phyloP scores from a whole-genome alignment of 768 basidiomycete species.

The Termitomyces titanicus region DNA sequence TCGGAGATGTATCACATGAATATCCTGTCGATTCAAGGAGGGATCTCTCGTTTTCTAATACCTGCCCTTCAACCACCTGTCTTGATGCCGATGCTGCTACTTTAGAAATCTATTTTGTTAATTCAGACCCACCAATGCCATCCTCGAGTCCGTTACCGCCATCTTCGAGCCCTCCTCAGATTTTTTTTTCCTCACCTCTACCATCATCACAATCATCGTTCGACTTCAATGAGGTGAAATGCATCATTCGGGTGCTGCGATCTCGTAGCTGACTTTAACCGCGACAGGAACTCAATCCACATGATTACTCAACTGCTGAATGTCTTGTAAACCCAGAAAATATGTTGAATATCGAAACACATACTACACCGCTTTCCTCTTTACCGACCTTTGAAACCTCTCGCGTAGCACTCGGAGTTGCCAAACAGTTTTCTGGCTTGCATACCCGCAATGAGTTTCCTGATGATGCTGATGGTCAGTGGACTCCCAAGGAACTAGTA shows the following conservation, averaged over 20 bases:
- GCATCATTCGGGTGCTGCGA: not conserved
- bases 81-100: not conserved
- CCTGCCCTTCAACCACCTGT: not conserved
- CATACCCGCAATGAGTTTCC: too few species aligned
- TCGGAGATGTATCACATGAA: not conserved
- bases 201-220: conserved; percentile 25
- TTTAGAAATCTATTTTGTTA: not conserved
- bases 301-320: not conserved
- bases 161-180: conserved; percentile 44
- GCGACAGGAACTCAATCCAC: not conserved
- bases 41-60: too few species aligned
- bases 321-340: not conserved
- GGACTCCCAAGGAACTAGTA: not conserved
- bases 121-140: not conserved
- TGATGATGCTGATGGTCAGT: not conserved
- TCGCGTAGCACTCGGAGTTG: not conserved
- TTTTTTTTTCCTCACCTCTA: conserved; percentile 42
- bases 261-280: not conserved
- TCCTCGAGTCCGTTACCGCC: conserved; percentile 27
- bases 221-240: conserved; percentile 1
- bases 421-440: not conserved
- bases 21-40: not conserved
- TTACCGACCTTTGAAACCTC: not conserved
- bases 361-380: not conserved
- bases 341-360: not conserved